Base-by-base conservation (phyloP, 192 early-diverging fungal species). In the Linnemannia elongata region DNA sequence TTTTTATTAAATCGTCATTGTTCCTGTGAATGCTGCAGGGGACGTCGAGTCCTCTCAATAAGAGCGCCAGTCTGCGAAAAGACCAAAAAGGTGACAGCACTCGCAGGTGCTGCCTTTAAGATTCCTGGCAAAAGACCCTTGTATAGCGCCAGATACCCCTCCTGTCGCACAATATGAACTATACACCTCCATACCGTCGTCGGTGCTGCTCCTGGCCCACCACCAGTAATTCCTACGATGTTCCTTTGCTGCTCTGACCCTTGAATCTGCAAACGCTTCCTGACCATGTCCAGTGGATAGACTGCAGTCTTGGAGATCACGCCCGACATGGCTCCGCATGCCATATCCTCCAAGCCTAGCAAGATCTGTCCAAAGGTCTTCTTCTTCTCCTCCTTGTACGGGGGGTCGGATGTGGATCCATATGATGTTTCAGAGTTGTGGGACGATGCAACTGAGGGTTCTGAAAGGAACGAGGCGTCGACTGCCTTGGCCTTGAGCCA, bases 281-380 rank as follows among this genome's bases (percentile, higher is more conserved):
- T 91, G 3, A 97, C 94, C 49, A 97, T 92, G 87, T 99, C 98
- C 72, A 99, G 89, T 15, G 97, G 97, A 91, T 97, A 98, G 6
- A 98, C 94, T 5, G 89, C 94, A 0, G 95, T 93, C 82, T 99
- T 99, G 44, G 94, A 93, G 41, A 97, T 76, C 15, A 97, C 88
- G 0, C 97, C 97, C 0, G 97, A 94, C 5, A 95, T 45, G 9
- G 94, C 97, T 10, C 97, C 97, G 71, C 94, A 91, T 7, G 97
- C 41, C 69, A 96, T 94, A 70, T 98, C 95, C 75, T 96, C 88
- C 49, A 78, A 41, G 39, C 78, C 88, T 35, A 76, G 78, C 30
- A 89, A 70, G 7, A 79, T 42, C 6, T 76, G 75, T 30, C 80
- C 60, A 54, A 55, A 2, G 0, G 76, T 42, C 42, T 54, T 74